phyloP scores from a whole-genome alignment of 768 basidiomycete genomes.

The Flagelloscypha sp. region DNA sequence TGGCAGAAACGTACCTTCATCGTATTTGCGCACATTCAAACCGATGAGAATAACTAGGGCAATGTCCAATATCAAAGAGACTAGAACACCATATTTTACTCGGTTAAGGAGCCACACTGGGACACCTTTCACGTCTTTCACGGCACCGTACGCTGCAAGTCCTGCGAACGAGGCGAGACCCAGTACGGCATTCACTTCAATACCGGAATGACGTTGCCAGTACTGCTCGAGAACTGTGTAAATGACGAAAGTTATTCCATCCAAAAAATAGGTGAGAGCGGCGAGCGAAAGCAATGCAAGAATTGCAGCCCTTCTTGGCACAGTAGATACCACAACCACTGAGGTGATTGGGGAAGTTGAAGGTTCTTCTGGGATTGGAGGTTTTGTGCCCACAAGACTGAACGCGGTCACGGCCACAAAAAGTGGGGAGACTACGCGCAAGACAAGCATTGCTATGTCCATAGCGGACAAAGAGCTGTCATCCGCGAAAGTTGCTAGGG shows the following conservation, averaged over 20 bases:
- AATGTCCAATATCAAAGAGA: slow-evolving; percentile 52
- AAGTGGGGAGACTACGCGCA: slow-evolving; percentile 62
- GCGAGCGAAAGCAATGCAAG: slow-evolving; percentile 60
- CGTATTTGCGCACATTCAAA: slow-evolving; percentile 26
- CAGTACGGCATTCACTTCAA: slow-evolving; percentile 58
- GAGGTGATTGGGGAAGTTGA: slow-evolving; percentile 63
- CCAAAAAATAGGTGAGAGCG: slow-evolving; percentile 67
- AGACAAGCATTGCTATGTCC: slow-evolving; percentile 37
- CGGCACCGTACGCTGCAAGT: slow-evolving; percentile 67
- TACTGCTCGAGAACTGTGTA: slow-evolving; percentile 54
- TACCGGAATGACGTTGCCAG: slow-evolving; percentile 58
- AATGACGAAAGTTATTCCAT: slow-evolving; percentile 66
- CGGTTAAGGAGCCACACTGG: slow-evolving; percentile 58
- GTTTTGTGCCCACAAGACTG: slow-evolving; percentile 47
- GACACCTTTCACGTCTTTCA: slow-evolving; percentile 68
- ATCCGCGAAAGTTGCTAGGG: too few species aligned
- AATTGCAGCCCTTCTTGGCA: slow-evolving; percentile 73
- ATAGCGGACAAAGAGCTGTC: too few species aligned
- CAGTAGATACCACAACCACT: slow-evolving; percentile 63
- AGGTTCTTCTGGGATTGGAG: slow-evolving; percentile 30
- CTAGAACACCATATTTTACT: slow-evolving; percentile 44
- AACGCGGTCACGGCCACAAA: slow-evolving; percentile 54
- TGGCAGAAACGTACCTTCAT: slow-evolving; percentile 24
- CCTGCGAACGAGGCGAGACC: slow-evolving; percentile 66
- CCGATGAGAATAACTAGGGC: slow-evolving; percentile 49